Evolutionary conservation across 2,329 filamentous ascomycete species (phyloP).

Genomic region (Leptographium lundbergii): DNA sequence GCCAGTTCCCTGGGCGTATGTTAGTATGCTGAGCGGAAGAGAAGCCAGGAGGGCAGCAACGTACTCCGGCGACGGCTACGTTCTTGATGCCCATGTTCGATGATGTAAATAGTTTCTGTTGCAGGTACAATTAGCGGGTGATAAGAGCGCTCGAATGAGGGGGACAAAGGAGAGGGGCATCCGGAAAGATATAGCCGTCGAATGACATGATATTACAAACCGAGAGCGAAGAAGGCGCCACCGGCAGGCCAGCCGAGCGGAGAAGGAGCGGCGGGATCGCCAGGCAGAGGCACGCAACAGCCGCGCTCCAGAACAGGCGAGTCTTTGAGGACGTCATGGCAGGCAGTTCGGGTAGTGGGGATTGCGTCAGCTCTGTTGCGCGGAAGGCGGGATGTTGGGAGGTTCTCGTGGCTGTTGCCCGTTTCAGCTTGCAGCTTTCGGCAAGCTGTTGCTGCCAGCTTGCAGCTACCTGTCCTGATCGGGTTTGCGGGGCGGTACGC

Average conservation of each 20-base stretch:
- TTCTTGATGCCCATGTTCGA: constrained; percentile 19
- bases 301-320: background rate
- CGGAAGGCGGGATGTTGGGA: background rate
- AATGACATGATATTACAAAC: background rate
- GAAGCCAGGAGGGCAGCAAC: constrained; percentile 3
- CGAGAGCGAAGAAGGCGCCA: background rate
- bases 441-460: too few species aligned
- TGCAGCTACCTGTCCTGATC: too few species aligned
- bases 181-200: background rate
- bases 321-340: background rate
- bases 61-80: constrained; percentile 24
- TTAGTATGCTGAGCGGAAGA: background rate
- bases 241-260: background rate
- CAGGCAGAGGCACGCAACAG: background rate
- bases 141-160: background rate
- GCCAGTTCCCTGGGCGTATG: constrained; percentile 18
- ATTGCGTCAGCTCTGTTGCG: background rate
- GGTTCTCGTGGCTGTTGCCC: background rate
- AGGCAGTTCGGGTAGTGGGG: background rate
- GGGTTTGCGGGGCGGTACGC: too few species aligned
- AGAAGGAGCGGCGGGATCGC: background rate
- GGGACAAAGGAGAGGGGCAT: background rate
- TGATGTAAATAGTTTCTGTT: constrained; percentile 1
- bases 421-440: too few species aligned
- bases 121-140: background rate